A percentile compares a stretch with the other conserved stretches of the same genome.
Evolutionary conservation across 176 grass and related monocot genomes (phyloP).

Genomic region (Carex cristatella): DNA sequence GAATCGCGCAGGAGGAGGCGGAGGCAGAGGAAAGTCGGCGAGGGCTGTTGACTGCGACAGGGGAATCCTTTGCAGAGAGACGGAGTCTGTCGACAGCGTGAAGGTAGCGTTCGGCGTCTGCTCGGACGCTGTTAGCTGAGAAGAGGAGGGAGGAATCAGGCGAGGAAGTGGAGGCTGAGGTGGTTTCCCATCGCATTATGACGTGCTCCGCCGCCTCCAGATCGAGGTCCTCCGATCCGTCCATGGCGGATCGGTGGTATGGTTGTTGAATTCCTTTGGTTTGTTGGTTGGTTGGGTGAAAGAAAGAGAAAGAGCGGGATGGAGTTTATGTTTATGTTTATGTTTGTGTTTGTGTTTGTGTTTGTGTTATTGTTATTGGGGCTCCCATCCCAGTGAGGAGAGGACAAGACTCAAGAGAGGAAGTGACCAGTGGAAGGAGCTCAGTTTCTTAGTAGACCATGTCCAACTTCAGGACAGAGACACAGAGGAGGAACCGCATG

Average conservation of each 20-base stretch:
- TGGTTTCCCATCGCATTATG: constrained; percentile 62
- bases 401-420: background rate
- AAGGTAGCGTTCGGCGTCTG: constrained; percentile 59
- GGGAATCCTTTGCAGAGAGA: constrained; percentile 33
- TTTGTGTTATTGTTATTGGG: background rate
- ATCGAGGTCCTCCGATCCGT: constrained; percentile 64
- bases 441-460: background rate
- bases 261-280: background rate
- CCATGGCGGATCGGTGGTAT: constrained; percentile 48
- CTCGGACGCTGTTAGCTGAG: constrained; percentile 63
- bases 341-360: background rate
- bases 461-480: background rate
- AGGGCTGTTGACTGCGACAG: constrained; percentile 41
- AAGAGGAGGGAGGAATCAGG: constrained; percentile 61
- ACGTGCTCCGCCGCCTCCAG: constrained; percentile 58
- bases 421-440: background rate
- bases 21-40: constrained; percentile 36
- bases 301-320: background rate
- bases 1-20: constrained; percentile 38
- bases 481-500: background rate
- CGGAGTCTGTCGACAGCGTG: constrained; percentile 61
- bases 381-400: background rate
- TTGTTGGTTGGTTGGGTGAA: background rate
- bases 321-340: constrained; percentile 1
- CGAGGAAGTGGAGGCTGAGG: constrained; percentile 51